Evolutionary conservation across 1,284 basidiomycete species (phyloP).

Genomic region (Apiotrichum porosum): DNA sequence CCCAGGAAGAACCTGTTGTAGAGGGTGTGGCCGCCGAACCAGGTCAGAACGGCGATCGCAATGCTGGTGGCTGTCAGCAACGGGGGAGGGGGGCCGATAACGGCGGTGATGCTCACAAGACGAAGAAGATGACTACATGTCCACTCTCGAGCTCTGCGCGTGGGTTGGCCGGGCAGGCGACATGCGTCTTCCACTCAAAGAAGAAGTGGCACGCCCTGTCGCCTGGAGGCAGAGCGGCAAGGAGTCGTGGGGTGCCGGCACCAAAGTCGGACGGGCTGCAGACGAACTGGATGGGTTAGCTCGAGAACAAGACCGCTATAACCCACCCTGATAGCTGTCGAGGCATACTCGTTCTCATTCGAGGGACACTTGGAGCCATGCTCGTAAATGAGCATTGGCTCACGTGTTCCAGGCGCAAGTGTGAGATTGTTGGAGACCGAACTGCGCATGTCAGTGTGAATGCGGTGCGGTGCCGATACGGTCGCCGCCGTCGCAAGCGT

Average conservation of each 20-base stretch:
- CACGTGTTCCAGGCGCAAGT: conserved; percentile 34
- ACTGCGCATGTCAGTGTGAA: conserved; percentile 20
- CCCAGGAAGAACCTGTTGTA: conserved; percentile 46
- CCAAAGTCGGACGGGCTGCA: conserved; percentile 40
- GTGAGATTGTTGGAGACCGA: conserved; percentile 31
- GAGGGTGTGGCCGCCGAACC: conserved; percentile 42
- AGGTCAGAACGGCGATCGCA: conserved; percentile 40
- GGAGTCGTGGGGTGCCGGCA: conserved; percentile 37
- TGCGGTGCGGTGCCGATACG: conserved; percentile 2
- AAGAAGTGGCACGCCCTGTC: conserved; percentile 44
- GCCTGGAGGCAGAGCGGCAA: conserved; percentile 40
- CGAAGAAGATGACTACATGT: conserved; percentile 34
- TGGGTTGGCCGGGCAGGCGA: conserved; percentile 43
- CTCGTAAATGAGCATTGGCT: conserved; percentile 38
- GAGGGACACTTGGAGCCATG: conserved; percentile 37
- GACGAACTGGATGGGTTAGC: conserved; percentile 33
- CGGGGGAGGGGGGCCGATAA: background rate
- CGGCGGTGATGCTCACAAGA: conserved; percentile 44
- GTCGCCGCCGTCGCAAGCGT: no score
- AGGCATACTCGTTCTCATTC: conserved; percentile 30
- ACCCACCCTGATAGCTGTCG: conserved; percentile 41
- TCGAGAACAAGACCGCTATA: no score
- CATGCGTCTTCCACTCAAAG: conserved; percentile 48
- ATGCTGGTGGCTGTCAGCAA: conserved; percentile 25
- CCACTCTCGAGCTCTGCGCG: conserved; percentile 28